A percentile compares a stretch with the other conserved stretches of the same genome.
Conservation (phyloP, 1,284 basidiomycete species). For the Rugosomyces carneus region DNA sequence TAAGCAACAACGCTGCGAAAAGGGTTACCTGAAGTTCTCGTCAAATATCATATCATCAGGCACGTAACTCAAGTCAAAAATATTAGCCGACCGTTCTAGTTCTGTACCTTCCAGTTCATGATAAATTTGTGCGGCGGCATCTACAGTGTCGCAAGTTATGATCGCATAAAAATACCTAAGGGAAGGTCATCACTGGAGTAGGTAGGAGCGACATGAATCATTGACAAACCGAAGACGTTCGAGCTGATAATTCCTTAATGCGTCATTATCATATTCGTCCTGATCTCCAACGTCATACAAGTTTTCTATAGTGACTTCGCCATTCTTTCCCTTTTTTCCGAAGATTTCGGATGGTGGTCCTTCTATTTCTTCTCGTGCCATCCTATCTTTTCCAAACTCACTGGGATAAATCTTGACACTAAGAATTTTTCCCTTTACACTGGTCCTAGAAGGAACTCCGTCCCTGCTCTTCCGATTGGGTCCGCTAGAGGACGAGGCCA, state of each 20-base stretch:
- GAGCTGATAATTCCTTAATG: slow-evolving; percentile 88
- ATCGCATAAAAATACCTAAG: slow-evolving; percentile 94
- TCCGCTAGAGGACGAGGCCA: slow-evolving; percentile 17
- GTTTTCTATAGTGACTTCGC: slow-evolving; percentile 59
- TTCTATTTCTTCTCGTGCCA: slow-evolving; percentile 84
- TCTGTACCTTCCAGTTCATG: slow-evolving; percentile 92
- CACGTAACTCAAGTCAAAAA: slow-evolving; percentile 93
- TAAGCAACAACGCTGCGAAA: slow-evolving; percentile 1
- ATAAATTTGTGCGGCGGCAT: slow-evolving; percentile 79
- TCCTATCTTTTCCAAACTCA: slow-evolving; percentile 87
- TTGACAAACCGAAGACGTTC: slow-evolving; percentile 81
- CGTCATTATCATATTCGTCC: slow-evolving; percentile 82
- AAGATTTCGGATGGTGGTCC: slow-evolving; percentile 91
- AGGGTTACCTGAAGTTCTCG: slow-evolving; percentile 66
- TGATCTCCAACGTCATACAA: slow-evolving; percentile 65
- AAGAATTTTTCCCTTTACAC: slow-evolving; percentile 58
- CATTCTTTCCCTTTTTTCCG: slow-evolving; percentile 40
- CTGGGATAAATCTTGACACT: slow-evolving; percentile 87
- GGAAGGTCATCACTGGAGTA: not conserved
- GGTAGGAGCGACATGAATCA: slow-evolving; percentile 5
- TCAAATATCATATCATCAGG: slow-evolving; percentile 92
- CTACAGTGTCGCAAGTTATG: slow-evolving; percentile 79
- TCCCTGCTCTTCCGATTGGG: not conserved
- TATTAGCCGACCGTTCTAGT: slow-evolving; percentile 94
- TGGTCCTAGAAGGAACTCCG: slow-evolving; percentile 18